phyloP scores from a whole-genome alignment of 2,329 filamentous ascomycete species.

The Sarocladium kiliense region DNA sequence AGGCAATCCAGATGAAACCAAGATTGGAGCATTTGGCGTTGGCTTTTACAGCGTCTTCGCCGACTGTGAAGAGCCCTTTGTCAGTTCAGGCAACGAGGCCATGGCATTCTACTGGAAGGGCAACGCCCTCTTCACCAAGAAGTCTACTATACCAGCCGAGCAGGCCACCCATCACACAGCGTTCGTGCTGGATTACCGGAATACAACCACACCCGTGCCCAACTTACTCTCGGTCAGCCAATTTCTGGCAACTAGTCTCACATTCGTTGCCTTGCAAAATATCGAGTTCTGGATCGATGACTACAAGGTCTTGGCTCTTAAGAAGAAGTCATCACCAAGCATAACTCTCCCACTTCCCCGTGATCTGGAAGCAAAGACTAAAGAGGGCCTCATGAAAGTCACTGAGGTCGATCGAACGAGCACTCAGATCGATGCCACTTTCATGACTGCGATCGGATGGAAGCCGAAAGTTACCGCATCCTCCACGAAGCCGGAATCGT shows the following conservation, averaged over 20 bases:
- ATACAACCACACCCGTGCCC: slow-evolving; percentile 79
- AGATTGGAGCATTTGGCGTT: slow-evolving; percentile 97
- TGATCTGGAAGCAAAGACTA: slow-evolving; percentile 76
- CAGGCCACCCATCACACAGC: slow-evolving; percentile 69
- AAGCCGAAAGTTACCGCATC: slow-evolving; percentile 50
- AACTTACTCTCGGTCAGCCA: slow-evolving; percentile 82
- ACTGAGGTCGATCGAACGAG: slow-evolving; percentile 75
- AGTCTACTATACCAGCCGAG: slow-evolving; percentile 65
- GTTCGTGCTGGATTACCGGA: slow-evolving; percentile 94
- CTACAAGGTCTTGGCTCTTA: slow-evolving; percentile 70
- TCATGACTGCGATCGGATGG: slow-evolving; percentile 85
- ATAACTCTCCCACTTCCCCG: slow-evolving; percentile 66
- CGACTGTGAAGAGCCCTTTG: slow-evolving; percentile 95
- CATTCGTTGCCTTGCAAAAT: slow-evolving; percentile 82
- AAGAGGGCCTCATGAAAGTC: slow-evolving; percentile 85
- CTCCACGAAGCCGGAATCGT: slow-evolving; percentile 41
- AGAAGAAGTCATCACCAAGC: slow-evolving; percentile 81
- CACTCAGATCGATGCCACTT: slow-evolving; percentile 85
- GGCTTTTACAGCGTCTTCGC: slow-evolving; percentile 99
- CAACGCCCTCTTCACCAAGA: slow-evolving; percentile 92
- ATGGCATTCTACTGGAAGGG: slow-evolving; percentile 99
- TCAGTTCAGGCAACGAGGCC: slow-evolving; percentile 84
- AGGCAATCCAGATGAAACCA: slow-evolving; percentile 97
- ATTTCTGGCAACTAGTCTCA: slow-evolving; percentile 90
- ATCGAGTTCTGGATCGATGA: slow-evolving; percentile 92